phyloP scores from a whole-genome alignment of 805 yeast species.

The Alloascoidea africana region DNA sequence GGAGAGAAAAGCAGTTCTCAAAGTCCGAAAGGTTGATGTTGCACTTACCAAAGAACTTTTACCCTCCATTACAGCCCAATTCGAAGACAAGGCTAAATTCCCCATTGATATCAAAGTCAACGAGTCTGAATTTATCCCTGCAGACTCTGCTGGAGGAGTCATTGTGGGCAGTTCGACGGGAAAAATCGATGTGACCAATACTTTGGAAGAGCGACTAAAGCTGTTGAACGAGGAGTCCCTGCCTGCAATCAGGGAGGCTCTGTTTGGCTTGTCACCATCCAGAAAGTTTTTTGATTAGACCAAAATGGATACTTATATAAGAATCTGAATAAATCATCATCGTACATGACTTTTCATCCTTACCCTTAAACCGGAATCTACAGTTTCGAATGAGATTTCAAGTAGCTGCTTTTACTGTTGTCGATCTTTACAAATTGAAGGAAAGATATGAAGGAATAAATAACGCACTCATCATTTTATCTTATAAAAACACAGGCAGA shows the following conservation, averaged over 20 bases:
- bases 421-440: too few species aligned
- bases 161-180: conserved; percentile 55
- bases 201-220: conserved; percentile 86
- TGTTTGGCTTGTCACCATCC: conserved; percentile 71
- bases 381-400: neutral
- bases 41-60: conserved; percentile 44
- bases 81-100: conserved; percentile 44
- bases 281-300: conserved; percentile 85
- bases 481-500: too few species aligned
- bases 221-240: conserved; percentile 71
- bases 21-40: conserved; percentile 53
- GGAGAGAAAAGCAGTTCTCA: conserved; percentile 52
- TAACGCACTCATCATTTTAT: too few species aligned
- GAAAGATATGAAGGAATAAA: too few species aligned
- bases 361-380: neutral
- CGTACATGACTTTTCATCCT: neutral
- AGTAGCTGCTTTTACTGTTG: neutral
- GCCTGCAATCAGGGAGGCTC: conserved; percentile 83
- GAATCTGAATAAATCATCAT: too few species aligned
- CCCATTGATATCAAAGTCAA: conserved; percentile 40
- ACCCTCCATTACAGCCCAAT: conserved; percentile 44
- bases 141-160: conserved; percentile 74
- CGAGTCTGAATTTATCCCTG: conserved; percentile 40
- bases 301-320: too few species aligned
- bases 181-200: conserved; percentile 81